These are phyloP conservation scores for Suillus variegatus DNA, from an alignment of 768 basidiomycete genomes.

Conservation along the genomic window DNA sequence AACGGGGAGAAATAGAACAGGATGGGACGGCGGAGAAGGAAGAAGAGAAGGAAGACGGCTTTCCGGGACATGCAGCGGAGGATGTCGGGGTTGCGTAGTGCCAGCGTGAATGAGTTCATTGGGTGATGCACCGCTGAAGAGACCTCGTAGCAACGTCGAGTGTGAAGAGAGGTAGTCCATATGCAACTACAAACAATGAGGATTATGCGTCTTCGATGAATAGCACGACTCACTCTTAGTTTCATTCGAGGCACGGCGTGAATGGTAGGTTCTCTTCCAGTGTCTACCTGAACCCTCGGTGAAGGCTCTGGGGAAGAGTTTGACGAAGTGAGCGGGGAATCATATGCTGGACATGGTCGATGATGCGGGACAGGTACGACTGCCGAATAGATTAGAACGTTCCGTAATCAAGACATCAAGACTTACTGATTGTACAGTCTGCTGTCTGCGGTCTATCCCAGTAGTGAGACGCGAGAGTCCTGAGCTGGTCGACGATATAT, in stretches of 20 bases:
- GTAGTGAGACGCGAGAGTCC: slow-evolving; percentile 62
- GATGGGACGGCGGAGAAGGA: slow-evolving; percentile 61
- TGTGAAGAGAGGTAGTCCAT: slow-evolving; percentile 82
- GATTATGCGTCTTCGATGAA: neutral
- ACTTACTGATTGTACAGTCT: slow-evolving; percentile 76
- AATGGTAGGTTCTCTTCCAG: slow-evolving; percentile 50
- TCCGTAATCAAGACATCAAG: neutral
- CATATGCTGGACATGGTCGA: neutral
- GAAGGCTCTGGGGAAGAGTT: slow-evolving; percentile 12
- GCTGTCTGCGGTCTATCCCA: slow-evolving; percentile 78
- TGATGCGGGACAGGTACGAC: slow-evolving; percentile 52
- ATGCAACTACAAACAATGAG: slow-evolving; percentile 57
- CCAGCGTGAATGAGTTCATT: slow-evolving; percentile 53
- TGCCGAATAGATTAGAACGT: slow-evolving; percentile 18
- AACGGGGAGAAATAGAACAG: slow-evolving; percentile 71
- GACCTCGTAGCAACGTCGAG: slow-evolving; percentile 67
- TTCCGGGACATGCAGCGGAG: slow-evolving; percentile 38
- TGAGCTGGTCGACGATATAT: slow-evolving; percentile 72
- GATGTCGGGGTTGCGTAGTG: slow-evolving; percentile 23
- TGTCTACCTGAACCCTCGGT: slow-evolving; percentile 37
- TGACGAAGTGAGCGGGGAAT: slow-evolving; percentile 7
- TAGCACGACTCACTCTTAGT: slow-evolving; percentile 51
- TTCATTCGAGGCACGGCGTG: slow-evolving; percentile 57
- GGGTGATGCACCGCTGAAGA: slow-evolving; percentile 69
- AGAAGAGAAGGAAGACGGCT: slow-evolving; percentile 68